Base-by-base conservation (phyloP, 345 rosid species). In the Raphanus sativus region DNA sequence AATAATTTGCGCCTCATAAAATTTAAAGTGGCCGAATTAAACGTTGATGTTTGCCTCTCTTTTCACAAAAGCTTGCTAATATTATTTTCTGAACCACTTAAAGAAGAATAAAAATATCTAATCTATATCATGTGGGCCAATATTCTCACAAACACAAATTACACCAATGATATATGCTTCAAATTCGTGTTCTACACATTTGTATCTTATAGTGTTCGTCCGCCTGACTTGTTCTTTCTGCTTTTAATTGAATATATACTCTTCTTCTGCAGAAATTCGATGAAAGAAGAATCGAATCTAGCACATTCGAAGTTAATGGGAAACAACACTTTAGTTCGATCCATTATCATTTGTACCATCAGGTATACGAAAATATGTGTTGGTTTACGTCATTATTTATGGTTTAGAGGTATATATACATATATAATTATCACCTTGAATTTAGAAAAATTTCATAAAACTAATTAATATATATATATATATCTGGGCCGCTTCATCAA, bases 161-260 rank as follows among this genome's bases (percentile, higher is more conserved):
- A 71, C 36, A 59, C 67, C 67, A 65, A 65, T 56, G 5, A 32
- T 45, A 77, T 71, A 77, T 77, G 72, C 67, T 71, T 70, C 40
- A 64, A 55, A 77, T 64, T 77, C 75, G 32, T 77, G 66, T 54
- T 42, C 66, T 77, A 64, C 75, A 70, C 71, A 71, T 65, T 65
- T 77, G 71, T 71, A 70, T 28, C 34, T 32, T 68, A 6, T 71
- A 55, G 70, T 64, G 69, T 71, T 70, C 38, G 11, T 77, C 28
- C 29, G 8, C 71, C 61, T 59, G 67, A 77, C 67, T 77, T 77
- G 76, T 77, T 77, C 76, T 65, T 58, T 77, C 72, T 58, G 7
- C 76, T 77, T 77, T 65, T 58, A 65, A 32, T 8, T 65, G 81
- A 77, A 77, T 71, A 71, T 17, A 58, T 65, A 65, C 76, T 71